Conservation (phyloP, 73 alveolate genomes). For the Tetrahymena borealis region DNA sequence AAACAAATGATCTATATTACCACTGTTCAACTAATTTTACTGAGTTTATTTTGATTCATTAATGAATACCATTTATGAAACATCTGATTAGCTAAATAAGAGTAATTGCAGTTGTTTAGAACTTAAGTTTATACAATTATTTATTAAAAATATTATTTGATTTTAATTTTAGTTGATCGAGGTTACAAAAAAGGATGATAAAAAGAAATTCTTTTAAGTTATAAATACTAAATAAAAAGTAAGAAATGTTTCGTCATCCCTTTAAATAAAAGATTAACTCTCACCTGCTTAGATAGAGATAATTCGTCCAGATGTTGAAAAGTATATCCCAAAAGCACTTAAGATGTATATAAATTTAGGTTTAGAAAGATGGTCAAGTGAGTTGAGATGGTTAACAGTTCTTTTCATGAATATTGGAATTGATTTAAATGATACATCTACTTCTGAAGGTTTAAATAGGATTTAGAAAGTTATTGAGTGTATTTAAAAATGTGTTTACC, state of each 20-base stretch:
- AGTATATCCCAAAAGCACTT: conserved; percentile 89
- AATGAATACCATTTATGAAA: too few relatives aligned
- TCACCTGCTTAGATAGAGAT: conserved; percentile 50
- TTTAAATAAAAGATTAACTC: conserved; percentile 68
- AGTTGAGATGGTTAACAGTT: conserved; percentile 78
- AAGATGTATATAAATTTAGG: conserved; percentile 76
- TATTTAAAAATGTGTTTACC: conserved; percentile 73
- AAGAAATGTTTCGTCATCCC: conserved; percentile 77
- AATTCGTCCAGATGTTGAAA: conserved; percentile 58
- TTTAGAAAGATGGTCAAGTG: conserved; percentile 78
- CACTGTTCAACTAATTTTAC: too few relatives aligned
- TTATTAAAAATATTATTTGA: too few relatives aligned
- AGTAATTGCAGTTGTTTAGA: too few relatives aligned
- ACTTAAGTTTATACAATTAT: too few relatives aligned
- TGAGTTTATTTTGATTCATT: too few relatives aligned
- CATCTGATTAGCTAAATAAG: too few relatives aligned
- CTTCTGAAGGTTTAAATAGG: conserved; percentile 65
- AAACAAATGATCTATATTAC: too few relatives aligned
- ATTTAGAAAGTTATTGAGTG: conserved; percentile 62
- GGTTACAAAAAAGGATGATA: not conserved
- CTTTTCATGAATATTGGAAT: conserved; percentile 81
- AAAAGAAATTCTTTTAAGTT: not conserved
- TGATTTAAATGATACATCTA: conserved; percentile 64
- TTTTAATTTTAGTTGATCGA: not conserved
- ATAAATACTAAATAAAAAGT: conserved; percentile 19